Evolutionary conservation across 2,329 filamentous ascomycete genomes (phyloP).

Genomic region (Raffaelea ambrosiae): DNA sequence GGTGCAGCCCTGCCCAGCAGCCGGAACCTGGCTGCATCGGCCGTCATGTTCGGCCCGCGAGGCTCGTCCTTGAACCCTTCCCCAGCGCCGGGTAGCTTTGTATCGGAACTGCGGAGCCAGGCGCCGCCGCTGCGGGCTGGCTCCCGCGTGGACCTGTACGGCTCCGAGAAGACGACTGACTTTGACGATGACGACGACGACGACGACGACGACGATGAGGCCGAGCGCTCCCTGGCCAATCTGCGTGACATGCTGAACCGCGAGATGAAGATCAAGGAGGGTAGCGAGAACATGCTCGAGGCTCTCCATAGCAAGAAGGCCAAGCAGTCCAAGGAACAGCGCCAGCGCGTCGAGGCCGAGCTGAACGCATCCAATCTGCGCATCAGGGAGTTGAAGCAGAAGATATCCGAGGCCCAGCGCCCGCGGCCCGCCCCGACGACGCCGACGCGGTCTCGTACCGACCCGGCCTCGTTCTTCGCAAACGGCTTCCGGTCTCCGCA

Average conservation of each 20-base stretch:
- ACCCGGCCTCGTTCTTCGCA: neutral
- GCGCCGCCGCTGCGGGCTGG: slow-evolving; percentile 58
- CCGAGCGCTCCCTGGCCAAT: slow-evolving; percentile 64
- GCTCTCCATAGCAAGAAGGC: slow-evolving; percentile 89
- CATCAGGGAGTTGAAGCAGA: slow-evolving; percentile 52
- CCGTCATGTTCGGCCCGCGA: slow-evolving; percentile 56
- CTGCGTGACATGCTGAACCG: slow-evolving; percentile 83
- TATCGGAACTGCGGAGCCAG: slow-evolving; percentile 71
- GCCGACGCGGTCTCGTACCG: neutral
- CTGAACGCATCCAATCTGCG: slow-evolving; percentile 76
- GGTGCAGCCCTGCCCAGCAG: slow-evolving; percentile 10
- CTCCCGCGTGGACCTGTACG: slow-evolving; percentile 43
- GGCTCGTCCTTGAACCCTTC: slow-evolving; percentile 63
- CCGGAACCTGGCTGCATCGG: slow-evolving; percentile 43
- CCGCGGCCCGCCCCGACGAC: slow-evolving; percentile 25
- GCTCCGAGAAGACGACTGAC: slow-evolving; percentile 53
- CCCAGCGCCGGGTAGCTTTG: slow-evolving; percentile 76
- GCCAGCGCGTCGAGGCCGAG: slow-evolving; percentile 73
- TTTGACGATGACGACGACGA: slow-evolving; percentile 41
- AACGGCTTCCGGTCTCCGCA: slow-evolving; percentile 26
- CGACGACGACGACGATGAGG: slow-evolving; percentile 15
- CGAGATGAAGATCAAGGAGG: slow-evolving; percentile 95
- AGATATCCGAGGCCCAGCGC: slow-evolving; percentile 51
- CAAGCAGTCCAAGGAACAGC: slow-evolving; percentile 87
- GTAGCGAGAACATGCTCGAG: slow-evolving; percentile 95